A percentile compares a stretch with the other conserved stretches of the same genome.
Conservation (phyloP, 805 yeast genomes). For the Phaffomyces antillensis region DNA sequence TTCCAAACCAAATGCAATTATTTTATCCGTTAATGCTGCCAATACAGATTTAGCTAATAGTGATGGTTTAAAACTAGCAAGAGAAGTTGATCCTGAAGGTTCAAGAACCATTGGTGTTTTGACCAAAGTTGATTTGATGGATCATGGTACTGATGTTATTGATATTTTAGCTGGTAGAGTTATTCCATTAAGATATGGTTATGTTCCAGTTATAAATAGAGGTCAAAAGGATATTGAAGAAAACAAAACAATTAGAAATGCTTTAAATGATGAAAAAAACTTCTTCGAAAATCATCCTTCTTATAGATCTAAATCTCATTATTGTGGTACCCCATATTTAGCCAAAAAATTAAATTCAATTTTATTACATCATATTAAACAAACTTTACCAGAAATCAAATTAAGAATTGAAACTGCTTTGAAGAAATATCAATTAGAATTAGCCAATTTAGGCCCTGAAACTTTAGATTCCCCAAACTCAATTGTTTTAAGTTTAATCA, state of each 20-base stretch:
- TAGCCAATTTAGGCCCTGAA: conserved; percentile 77
- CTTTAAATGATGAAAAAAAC: conserved; percentile 69
- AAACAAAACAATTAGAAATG: conserved; percentile 81
- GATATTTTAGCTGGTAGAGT: conserved; percentile 94
- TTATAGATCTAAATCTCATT: conserved; percentile 87
- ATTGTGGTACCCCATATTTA: conserved; percentile 96
- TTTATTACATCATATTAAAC: conserved; percentile 81
- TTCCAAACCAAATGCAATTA: conserved; percentile 91
- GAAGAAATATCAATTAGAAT: conserved; percentile 77
- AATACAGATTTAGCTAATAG: conserved; percentile 96
- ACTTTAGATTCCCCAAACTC: conserved; percentile 85
- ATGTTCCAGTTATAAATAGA: conserved; percentile 94
- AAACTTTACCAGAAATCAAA: conserved; percentile 88
- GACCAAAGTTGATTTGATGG: conserved; percentile 96
- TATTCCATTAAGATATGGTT: conserved; percentile 90
- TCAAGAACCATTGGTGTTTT: conserved; percentile 92
- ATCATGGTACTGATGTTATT: conserved; percentile 93
- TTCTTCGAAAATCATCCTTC: conserved; percentile 88
- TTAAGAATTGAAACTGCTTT: conserved; percentile 80
- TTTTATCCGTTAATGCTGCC: conserved; percentile 91
- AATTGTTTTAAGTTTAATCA: conserved; percentile 82
- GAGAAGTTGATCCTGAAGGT: conserved; percentile 98
- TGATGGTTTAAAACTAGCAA: conserved; percentile 91
- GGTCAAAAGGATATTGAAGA: conserved; percentile 94
- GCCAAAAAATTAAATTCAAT: conserved; percentile 88